Evolutionary conservation across 306 rosid genomes (phyloP), one percentile per base, ranked within the genome.

Genomic region (Boehmeria nivea): DNA sequence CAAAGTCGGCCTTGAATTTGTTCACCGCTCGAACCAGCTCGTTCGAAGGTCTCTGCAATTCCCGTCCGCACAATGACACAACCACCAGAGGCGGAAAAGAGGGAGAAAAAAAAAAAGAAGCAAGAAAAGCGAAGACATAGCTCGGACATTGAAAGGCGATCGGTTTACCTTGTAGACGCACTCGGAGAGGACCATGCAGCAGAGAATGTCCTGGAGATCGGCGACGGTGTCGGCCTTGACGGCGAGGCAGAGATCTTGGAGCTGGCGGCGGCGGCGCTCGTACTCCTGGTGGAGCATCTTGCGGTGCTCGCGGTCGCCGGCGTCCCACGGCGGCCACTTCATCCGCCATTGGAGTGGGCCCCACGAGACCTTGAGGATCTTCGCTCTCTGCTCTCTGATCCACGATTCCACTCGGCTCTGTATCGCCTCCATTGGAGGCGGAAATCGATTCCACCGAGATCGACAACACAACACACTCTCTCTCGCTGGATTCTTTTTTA

Each of bases 101-200:
- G 64, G 15, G 58, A 49, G 11, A 16, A 10, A 27, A 45, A 55
- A 2, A 28, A 48, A 12, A 40, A 40, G 16, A 10, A 40, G 15
- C 38, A 33, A 21, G n/a, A 12, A 3, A n/a, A 33, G 8, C 6
- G 22, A 15, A 40, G 10, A 12, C 45, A 5, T n/a, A 40, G 5
- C 36, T 4, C n/a, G n/a, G n/a, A 4, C 36, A 31, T 31, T 10
- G 36, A 6, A 10, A 31, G n/a, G 36, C 36, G 36, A 31, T 31
- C 36, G 36, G 36, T 31, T 33, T 8, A 87, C 99, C 96, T 91
- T 87, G 84, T 87, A 91, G 54, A 91, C 99, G 70, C 95, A 87
- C 44, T 91, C 96, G 31, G 96, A 81, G 48, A 91, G 95, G 3
- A 87, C 94, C 95, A 91, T 91, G 84, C 95, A 85, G 59, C 95